Conservation (phyloP, 2,329 filamentous ascomycete species). For the Domatiomyces globalis region DNA sequence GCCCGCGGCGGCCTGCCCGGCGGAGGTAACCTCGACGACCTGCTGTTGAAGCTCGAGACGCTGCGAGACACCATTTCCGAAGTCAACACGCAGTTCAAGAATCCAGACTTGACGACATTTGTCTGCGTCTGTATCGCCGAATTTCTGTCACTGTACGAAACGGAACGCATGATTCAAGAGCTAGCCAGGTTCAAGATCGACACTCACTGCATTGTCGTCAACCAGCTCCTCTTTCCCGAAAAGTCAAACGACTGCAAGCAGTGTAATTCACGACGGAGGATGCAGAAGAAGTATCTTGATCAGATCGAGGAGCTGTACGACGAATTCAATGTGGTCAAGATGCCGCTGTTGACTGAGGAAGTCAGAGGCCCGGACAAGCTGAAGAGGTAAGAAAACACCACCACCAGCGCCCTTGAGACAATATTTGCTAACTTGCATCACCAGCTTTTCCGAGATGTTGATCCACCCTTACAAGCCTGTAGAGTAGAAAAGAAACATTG, state of each 20-base stretch:
- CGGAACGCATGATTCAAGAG: constrained; percentile 99
- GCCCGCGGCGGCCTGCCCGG: constrained; percentile 64
- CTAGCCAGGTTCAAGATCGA: constrained; percentile 85
- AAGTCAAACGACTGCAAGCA: constrained; percentile 78
- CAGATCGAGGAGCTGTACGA: constrained; percentile 98
- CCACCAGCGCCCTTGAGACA: constrained; percentile 1
- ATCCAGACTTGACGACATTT: constrained; percentile 87
- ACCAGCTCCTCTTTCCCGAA: constrained; percentile 89
- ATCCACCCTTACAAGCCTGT: constrained; percentile 34
- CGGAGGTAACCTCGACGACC: constrained; percentile 81
- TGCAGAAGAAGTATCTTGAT: constrained; percentile 99
- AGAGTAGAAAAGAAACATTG: not conserved
- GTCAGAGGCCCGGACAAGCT: constrained; percentile 88
- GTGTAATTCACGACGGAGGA: constrained; percentile 85
- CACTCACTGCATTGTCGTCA: constrained; percentile 94
- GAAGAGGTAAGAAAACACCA: constrained; percentile 49
- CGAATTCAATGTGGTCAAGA: constrained; percentile 97
- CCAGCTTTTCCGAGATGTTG: constrained; percentile 37
- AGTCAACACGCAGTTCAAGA: constrained; percentile 97
- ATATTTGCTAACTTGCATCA: constrained; percentile 5
- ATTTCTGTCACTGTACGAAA: constrained; percentile 93
- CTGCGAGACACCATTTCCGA: constrained; percentile 86
- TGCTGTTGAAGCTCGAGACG: constrained; percentile 88
- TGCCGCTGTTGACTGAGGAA: constrained; percentile 91
- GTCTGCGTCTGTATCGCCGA: constrained; percentile 98